Base-by-base conservation (phyloP, 2,329 filamentous ascomycete genomes). In the Fusarium stilboides region DNA sequence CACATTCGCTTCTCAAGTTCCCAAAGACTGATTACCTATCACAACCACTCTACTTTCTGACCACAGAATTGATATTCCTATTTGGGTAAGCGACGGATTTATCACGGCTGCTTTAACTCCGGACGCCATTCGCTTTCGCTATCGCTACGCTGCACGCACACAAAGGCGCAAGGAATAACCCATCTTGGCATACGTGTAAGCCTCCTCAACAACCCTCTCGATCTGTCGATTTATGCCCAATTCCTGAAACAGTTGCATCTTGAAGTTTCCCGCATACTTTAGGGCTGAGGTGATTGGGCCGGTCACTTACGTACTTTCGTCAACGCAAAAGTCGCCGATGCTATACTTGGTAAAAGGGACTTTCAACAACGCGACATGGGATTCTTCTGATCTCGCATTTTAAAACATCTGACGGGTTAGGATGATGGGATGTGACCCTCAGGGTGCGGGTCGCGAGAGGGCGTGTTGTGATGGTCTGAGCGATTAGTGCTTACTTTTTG, bases 401-500 rank as follows among this genome's bases (percentile, higher is more conserved):
- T 22, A 3, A 8, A 43, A 20, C 40, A 17, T 53, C 39, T 59
- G 26, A 60, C 40, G 54, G 62, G 60, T 31, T 31, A 31, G 28
- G 3, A 56, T 19, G 28, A 62, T 62, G 43, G 45, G 45, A 68
- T 63, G 63, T 39, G 46, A 63, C 63, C 43, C 57, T 62, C 46
- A 49, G 37, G 42, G 62, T 67, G 56, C 51, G 64, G 64, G 47
- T 49, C 31, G 34, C 31, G 34, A 44, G 17, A 34, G 36, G 52
- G 62, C 34, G 56, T 31, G 19, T 42, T 40, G 45, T 13, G 33
- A 40, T 58, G 47, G 59, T 24, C 22, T 46, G 34, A 12, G n/a
- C 42, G 33, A 33, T 59, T 68, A 69, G 65, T 68, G 65, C 65
- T 68, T 68, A 68, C 64, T 50, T 49, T 45, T 22, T 24, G 28